phyloP scores from a whole-genome alignment of 306 rosid species.

The Quercus gilva region DNA sequence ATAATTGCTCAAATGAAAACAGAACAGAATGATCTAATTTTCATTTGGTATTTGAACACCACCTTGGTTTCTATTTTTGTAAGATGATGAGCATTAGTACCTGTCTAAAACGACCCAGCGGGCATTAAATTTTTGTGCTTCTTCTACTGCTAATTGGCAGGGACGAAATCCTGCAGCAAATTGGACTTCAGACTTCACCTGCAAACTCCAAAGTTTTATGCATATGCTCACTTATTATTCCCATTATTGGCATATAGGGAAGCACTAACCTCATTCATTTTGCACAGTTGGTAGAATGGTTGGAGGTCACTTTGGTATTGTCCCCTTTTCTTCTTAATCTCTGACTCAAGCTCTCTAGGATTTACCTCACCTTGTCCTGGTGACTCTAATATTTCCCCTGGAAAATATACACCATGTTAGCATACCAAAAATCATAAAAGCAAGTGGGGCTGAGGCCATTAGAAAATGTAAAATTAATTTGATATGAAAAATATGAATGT shows the following conservation, averaged over 20 bases:
- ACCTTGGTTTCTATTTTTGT: neutral
- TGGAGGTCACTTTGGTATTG: conserved; percentile 12
- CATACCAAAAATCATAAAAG: neutral
- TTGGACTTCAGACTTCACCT: conserved; percentile 25
- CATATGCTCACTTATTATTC: neutral
- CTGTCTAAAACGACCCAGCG: conserved; percentile 24
- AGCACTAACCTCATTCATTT: conserved; percentile 13
- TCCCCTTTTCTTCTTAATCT: conserved; percentile 6
- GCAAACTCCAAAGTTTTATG: neutral
- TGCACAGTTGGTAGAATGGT: conserved; percentile 11
- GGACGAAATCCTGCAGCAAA: conserved; percentile 19
- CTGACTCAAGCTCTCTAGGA: conserved; percentile 15
- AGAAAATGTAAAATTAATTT: neutral
- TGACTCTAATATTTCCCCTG: conserved; percentile 18
- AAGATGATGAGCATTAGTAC: neutral
- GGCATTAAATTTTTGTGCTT: conserved; percentile 10
- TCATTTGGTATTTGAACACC: neutral
- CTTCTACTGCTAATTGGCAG: neutral
- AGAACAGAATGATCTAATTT: neutral
- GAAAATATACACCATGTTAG: neutral
- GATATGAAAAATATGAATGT: neutral
- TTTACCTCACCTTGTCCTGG: conserved; percentile 3
- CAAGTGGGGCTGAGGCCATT: neutral
- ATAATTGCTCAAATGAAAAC: neutral
- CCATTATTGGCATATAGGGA: neutral